These are phyloP conservation scores for Paracamarosporium sp. DNA, from an alignment of 2,329 filamentous ascomycete genomes.

Conservation along the genomic window DNA sequence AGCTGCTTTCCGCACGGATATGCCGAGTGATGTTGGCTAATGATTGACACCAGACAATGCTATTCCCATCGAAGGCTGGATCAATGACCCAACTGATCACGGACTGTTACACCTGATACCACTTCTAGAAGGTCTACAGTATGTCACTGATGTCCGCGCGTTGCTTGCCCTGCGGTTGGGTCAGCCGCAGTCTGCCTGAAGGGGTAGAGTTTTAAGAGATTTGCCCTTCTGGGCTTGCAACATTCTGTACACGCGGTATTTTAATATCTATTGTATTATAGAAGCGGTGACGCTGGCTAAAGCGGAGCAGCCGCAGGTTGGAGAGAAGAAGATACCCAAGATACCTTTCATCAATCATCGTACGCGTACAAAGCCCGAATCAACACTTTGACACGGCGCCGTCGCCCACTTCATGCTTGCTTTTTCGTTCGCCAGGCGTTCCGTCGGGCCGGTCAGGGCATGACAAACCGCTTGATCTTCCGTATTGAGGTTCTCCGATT, in stretches of 20 bases:
- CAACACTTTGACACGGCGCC: slow-evolving; percentile 6
- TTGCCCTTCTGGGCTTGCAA: slow-evolving; percentile 16
- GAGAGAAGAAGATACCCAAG: slow-evolving; percentile 43
- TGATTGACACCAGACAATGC: slow-evolving; percentile 78
- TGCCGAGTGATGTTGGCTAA: slow-evolving; percentile 8
- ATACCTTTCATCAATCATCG: slow-evolving; percentile 14
- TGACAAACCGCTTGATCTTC: slow-evolving; percentile 3
- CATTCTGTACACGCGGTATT: slow-evolving; percentile 18
- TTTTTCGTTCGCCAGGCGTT: slow-evolving; percentile 19
- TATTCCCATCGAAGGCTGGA: slow-evolving; percentile 99
- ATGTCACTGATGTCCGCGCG: slow-evolving; percentile 93
- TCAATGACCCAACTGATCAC: slow-evolving; percentile 96
- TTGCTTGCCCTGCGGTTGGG: slow-evolving; percentile 87
- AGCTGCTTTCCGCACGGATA: slow-evolving; percentile 34
- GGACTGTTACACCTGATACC: slow-evolving; percentile 93
- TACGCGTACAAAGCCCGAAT: not conserved
- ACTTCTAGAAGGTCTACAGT: slow-evolving; percentile 90
- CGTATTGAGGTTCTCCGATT: slow-evolving; percentile 11
- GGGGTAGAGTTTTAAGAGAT: slow-evolving; percentile 11
- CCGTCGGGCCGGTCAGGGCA: slow-evolving; percentile 18
- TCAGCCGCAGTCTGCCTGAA: slow-evolving; percentile 58
- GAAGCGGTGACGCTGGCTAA: slow-evolving; percentile 28
- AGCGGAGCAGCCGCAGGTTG: slow-evolving; percentile 31
- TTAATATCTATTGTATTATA: slow-evolving; percentile 42
- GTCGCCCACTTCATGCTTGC: slow-evolving; percentile 21